These are phyloP conservation scores for Fusarium sp. DNA, from an alignment of 2,329 filamentous ascomycete species.

Conservation along the genomic window DNA sequence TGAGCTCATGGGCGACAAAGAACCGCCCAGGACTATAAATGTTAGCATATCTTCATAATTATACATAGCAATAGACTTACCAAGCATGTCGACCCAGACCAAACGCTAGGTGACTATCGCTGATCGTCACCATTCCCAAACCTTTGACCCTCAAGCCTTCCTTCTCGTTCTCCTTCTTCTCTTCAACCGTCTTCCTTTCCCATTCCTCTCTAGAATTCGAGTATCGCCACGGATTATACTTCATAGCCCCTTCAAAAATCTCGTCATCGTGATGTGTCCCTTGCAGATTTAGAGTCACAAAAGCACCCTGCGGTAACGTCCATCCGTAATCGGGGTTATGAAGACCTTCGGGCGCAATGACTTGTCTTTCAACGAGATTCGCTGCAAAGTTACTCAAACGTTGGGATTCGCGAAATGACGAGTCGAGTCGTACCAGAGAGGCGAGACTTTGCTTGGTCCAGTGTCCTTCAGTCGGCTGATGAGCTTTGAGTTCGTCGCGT, in stretches of 20 bases:
- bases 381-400: conserved; percentile 60
- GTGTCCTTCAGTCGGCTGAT: conserved; percentile 45
- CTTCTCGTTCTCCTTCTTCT: conserved; percentile 47
- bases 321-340: conserved; percentile 50
- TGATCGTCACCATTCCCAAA: conserved; percentile 64
- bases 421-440: conserved; percentile 60
- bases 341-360: conserved; percentile 57
- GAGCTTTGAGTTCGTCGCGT: conserved; percentile 54
- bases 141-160: conserved; percentile 51
- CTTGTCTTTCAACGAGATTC: conserved; percentile 60
- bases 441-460: conserved; percentile 61
- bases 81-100: conserved; percentile 67
- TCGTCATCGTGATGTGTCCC: conserved; percentile 60
- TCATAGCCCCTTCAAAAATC: conserved; percentile 54
- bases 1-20: conserved; percentile 66
- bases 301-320: conserved; percentile 55
- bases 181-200: conserved; percentile 44
- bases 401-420: conserved; percentile 64
- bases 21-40: conserved; percentile 61
- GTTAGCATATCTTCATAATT: not conserved
- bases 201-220: conserved; percentile 55
- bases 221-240: conserved; percentile 63
- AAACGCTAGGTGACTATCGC: conserved; percentile 62
- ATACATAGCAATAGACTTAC: conserved; percentile 33
- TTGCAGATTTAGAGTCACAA: conserved; percentile 57